A percentile compares a stretch with the other conserved stretches of the same genome.
phyloP scores from a whole-genome alignment of 176 grass and related monocot species.

The Secale cereale region DNA sequence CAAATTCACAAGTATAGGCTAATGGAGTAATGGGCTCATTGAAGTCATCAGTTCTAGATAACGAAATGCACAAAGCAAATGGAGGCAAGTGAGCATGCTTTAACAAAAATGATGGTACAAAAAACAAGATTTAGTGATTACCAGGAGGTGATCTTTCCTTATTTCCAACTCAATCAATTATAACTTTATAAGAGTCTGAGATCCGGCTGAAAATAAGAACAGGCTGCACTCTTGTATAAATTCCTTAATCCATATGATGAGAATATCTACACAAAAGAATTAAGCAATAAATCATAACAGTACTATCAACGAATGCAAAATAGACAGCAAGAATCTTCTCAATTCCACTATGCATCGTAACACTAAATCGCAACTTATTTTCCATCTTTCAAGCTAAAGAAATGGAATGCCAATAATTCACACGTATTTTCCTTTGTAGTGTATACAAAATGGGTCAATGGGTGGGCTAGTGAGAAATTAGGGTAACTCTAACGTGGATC shows the following conservation, averaged over 20 bases:
- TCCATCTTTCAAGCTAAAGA: background rate
- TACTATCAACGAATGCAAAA: background rate
- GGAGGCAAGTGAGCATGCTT: background rate
- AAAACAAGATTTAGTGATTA: conserved; percentile 19
- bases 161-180: conserved; percentile 16
- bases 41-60: background rate
- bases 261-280: conserved; percentile 32
- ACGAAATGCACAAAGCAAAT: background rate
- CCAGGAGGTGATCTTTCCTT: conserved; percentile 26
- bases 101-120: background rate
- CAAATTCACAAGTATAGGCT: too few relatives aligned
- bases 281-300: background rate
- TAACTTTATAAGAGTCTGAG: background rate
- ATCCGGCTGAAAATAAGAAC: background rate
- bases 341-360: background rate
- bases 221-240: background rate
- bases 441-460: background rate
- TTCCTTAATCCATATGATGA: background rate
- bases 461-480: background rate
- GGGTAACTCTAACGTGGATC: too few relatives aligned
- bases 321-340: background rate
- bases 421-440: background rate
- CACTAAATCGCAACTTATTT: background rate
- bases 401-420: background rate
- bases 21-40: background rate